These are phyloP conservation scores for Vigna trinervia DNA, from an alignment of 306 rosid genomes.

Conservation along the genomic window DNA sequence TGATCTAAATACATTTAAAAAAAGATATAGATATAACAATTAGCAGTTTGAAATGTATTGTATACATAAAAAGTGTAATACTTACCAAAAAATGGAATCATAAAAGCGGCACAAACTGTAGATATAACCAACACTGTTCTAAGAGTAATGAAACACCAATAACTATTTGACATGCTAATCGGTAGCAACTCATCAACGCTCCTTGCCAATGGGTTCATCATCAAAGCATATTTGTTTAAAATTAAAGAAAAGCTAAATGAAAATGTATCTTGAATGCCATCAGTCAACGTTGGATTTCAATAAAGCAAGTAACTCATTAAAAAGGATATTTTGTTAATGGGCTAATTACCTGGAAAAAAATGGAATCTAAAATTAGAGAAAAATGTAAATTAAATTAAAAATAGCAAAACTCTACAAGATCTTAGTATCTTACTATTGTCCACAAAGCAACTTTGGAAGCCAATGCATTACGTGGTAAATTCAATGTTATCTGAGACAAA, in stretches of 20 bases:
- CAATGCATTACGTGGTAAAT: slow-evolving; percentile 64
- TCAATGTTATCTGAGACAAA: slow-evolving; percentile 75
- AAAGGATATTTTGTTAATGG: slow-evolving; percentile 93
- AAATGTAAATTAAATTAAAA: neutral
- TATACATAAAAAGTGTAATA: neutral
- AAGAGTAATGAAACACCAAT: slow-evolving; percentile 66
- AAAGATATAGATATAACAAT: neutral
- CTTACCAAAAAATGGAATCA: slow-evolving; percentile 85
- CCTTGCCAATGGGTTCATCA: slow-evolving; percentile 87
- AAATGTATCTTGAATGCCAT: slow-evolving; percentile 21
- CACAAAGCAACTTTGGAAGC: slow-evolving; percentile 71
- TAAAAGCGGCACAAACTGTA: slow-evolving; percentile 71
- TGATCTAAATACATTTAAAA: neutral
- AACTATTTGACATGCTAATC: slow-evolving; percentile 49
- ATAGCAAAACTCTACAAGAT: neutral
- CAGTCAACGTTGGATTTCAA: slow-evolving; percentile 31
- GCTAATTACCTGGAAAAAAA: slow-evolving; percentile 66
- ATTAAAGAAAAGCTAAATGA: slow-evolving; percentile 56
- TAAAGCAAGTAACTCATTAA: slow-evolving; percentile 22
- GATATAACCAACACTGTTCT: slow-evolving; percentile 72
- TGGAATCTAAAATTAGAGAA: slow-evolving; percentile 38
- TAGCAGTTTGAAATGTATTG: neutral
- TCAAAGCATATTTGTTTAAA: slow-evolving; percentile 67
- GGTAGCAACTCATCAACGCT: slow-evolving; percentile 86
- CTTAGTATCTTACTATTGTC: slow-evolving; percentile 60